Conservation (phyloP, 2,329 filamentous ascomycete genomes). For the Bipolaris sorokiniana region DNA sequence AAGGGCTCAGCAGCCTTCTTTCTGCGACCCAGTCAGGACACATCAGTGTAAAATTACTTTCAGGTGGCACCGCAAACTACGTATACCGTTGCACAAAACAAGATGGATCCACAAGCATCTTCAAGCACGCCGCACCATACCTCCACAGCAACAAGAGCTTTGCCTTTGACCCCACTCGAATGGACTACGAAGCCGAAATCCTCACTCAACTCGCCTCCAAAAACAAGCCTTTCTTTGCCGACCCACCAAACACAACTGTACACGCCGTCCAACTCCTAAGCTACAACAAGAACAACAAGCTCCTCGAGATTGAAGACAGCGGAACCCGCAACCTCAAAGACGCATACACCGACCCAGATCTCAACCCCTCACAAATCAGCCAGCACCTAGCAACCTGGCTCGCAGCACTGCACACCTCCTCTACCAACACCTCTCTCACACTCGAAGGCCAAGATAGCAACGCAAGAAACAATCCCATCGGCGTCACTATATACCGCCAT, state of each 20-base stretch:
- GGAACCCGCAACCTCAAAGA: slow-evolving; percentile 41
- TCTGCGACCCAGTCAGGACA: background rate
- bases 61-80: slow-evolving; percentile 46
- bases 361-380: slow-evolving; percentile 33
- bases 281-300: slow-evolving; percentile 35
- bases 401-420: slow-evolving; percentile 34
- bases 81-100: slow-evolving; percentile 39
- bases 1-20: slow-evolving; percentile 33
- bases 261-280: slow-evolving; percentile 27
- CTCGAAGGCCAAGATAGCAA: slow-evolving; percentile 1
- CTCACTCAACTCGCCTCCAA: slow-evolving; percentile 25
- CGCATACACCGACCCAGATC: slow-evolving; percentile 31
- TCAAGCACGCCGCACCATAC: slow-evolving; percentile 47
- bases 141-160: slow-evolving; percentile 33
- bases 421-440: slow-evolving; percentile 16
- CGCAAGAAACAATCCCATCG: slow-evolving; percentile 36
- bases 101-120: slow-evolving; percentile 28
- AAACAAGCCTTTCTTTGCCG: background rate
- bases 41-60: slow-evolving; percentile 27
- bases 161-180: slow-evolving; percentile 35
- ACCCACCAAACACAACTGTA: slow-evolving; percentile 9
- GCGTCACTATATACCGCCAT: slow-evolving; percentile 36
- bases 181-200: slow-evolving; percentile 45
- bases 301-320: slow-evolving; percentile 42
- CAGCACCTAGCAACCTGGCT: slow-evolving; percentile 42